A percentile compares a stretch with the other conserved stretches of the same genome.
These are phyloP conservation scores for Cercophora samala DNA, from an alignment of 495 filamentous ascomycete species.

Conservation along the genomic window DNA sequence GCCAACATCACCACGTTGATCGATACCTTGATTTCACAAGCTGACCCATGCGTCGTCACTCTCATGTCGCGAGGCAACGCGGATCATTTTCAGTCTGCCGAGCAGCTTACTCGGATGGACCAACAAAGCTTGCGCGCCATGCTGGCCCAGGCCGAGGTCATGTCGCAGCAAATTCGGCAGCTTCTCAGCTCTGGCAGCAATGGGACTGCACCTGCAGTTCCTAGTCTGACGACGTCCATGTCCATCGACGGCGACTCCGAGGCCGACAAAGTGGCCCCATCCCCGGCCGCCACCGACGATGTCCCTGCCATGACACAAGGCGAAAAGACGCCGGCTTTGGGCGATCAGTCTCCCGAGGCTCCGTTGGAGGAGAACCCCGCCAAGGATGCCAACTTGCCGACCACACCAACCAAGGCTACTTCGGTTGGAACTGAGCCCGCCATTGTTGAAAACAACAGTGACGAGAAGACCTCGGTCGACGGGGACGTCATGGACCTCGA, in stretches of 20 bases:
- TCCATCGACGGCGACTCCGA: constrained; percentile 15
- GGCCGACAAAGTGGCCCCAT: constrained; percentile 24
- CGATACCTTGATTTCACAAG: constrained; percentile 39
- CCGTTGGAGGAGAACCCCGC: constrained; percentile 11
- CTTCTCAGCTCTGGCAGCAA: constrained; percentile 18
- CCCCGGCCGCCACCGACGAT: constrained; percentile 29
- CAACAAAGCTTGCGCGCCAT: constrained; percentile 37
- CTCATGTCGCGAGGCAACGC: constrained; percentile 38
- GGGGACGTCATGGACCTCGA: constrained; percentile 28
- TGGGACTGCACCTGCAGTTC: constrained; percentile 8
- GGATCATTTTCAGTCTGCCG: constrained; percentile 25
- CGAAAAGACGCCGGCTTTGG: constrained; percentile 20
- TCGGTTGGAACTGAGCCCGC: constrained; percentile 10
- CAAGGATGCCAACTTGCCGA: constrained; percentile 11
- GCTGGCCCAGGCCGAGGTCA: constrained; percentile 31
- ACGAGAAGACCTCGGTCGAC: constrained; percentile 25
- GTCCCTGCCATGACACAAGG: constrained; percentile 22
- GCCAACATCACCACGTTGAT: constrained; percentile 37
- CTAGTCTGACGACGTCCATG: constrained; percentile 25
- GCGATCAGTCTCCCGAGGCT: constrained; percentile 15
- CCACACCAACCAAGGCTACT: constrained; percentile 21
- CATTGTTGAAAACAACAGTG: constrained; percentile 22
- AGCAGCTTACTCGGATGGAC: constrained; percentile 28
- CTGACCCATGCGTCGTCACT: constrained; percentile 28
- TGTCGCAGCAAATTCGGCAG: constrained; percentile 15